A percentile compares a stretch with the other conserved stretches of the same genome.
These are phyloP conservation scores for Peziza echinospora DNA, from an alignment of 495 filamentous ascomycete genomes.

Conservation along the genomic window DNA sequence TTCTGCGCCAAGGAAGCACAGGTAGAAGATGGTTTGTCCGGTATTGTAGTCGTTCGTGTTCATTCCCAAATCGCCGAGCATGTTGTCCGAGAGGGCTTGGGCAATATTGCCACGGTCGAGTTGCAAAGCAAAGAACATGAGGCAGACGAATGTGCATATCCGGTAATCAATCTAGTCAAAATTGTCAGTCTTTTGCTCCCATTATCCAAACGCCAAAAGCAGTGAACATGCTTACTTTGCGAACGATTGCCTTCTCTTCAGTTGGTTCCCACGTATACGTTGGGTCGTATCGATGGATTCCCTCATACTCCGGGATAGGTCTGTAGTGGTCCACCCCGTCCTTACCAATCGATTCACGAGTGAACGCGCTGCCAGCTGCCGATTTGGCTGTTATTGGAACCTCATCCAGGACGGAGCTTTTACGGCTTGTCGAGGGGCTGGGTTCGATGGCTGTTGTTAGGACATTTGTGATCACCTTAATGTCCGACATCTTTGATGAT, in stretches of 20 bases:
- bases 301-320: conserved; percentile 43
- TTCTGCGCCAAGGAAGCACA: conserved; percentile 45
- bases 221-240: conserved; percentile 33
- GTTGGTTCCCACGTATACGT: conserved; percentile 44
- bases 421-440: too few species aligned
- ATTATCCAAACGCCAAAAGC: conserved; percentile 7
- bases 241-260: conserved; percentile 46
- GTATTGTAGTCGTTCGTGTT: conserved; percentile 41
- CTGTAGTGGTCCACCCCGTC: too few species aligned
- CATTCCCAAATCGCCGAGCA: conserved; percentile 25
- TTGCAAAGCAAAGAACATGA: conserved; percentile 70
- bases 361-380: too few species aligned
- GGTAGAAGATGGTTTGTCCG: conserved; percentile 49
- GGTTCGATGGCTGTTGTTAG: too few species aligned
- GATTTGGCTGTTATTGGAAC: too few species aligned
- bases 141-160: conserved; percentile 34
- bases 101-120: conserved; percentile 56
- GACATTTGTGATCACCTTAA: too few species aligned
- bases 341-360: too few species aligned
- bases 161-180: conserved; percentile 30
- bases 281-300: conserved; percentile 55
- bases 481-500: too few species aligned
- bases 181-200: neutral
- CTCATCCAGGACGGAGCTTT: too few species aligned
- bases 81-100: conserved; percentile 49